Base-by-base conservation (phyloP, 2,329 filamentous ascomycete genomes). In the Colletotrichum horii region DNA sequence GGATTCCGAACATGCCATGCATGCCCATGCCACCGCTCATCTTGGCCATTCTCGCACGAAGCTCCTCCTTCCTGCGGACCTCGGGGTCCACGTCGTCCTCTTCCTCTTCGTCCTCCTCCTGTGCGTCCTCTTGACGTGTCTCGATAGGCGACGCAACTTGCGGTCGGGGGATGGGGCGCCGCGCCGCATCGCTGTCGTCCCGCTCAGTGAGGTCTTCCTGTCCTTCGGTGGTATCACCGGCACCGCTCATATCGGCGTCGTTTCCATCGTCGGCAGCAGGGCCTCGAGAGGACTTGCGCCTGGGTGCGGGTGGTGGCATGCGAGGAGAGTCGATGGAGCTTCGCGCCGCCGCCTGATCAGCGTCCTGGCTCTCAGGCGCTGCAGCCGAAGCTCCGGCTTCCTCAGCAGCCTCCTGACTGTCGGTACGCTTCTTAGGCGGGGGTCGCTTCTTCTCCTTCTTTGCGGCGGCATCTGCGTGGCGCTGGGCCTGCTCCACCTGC, bases 11-110 rank as follows among this genome's bases (percentile, higher is more conserved):
- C 93, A 98, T 97, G 80, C 95, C 95, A 82, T 95, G 93, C 94
- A 98, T 98, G 62, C 95, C 95, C 95, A 98, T 98, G 26, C 96
- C 96, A 71, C 96, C 96, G 79, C 96, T 98, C 94, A 99, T 97
- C 86, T 98, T 98, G 61, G 97, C 97, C 95, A 99, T 99, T 80
- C 97, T 93, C 77, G 97, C 96, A 76, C 97, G 92, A 36, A 99
- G 89, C 83, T 98, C 96, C 85, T 98, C 93, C 82, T 94, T 94
- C 68, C 96, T 93, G 79, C 92, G 93, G 26, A 95, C 89, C 83
- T 99, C 97, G 1, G 96, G 95, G 80, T 98, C 96, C 67, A 97
- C 88, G 19, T 98, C 95, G 32, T 95, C 94, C 24, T 94, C 94
- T n/a, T 93, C 93, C 16, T 92, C 92, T 4, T 91, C 91, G 14